These are phyloP conservation scores for Alternaria burnsii DNA, from an alignment of 2,329 filamentous ascomycete species.

Conservation along the genomic window DNA sequence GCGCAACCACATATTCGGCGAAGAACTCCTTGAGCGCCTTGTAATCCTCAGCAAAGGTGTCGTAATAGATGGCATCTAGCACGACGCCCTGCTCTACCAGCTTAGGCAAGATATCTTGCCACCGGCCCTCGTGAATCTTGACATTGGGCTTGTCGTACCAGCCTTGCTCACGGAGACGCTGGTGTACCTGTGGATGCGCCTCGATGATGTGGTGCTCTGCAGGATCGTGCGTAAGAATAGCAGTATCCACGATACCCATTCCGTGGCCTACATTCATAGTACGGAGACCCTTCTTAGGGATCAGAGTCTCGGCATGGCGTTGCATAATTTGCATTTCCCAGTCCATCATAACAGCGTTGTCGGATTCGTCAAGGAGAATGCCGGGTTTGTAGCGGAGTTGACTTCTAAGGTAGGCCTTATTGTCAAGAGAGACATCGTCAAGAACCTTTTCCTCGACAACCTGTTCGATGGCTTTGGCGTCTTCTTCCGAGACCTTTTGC, in stretches of 20 bases:
- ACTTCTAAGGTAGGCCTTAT: constrained; percentile 51
- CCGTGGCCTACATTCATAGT: constrained; percentile 89
- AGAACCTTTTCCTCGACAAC: constrained; percentile 35
- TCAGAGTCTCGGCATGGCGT: constrained; percentile 73
- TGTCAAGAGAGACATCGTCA: constrained; percentile 49
- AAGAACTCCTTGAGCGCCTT: constrained; percentile 50
- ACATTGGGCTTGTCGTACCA: constrained; percentile 71
- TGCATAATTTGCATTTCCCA: constrained; percentile 92
- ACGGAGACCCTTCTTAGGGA: constrained; percentile 68
- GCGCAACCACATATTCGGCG: constrained; percentile 46
- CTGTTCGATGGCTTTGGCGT: constrained; percentile 37
- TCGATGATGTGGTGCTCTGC: constrained; percentile 83
- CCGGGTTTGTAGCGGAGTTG: constrained; percentile 46
- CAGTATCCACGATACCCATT: constrained; percentile 85
- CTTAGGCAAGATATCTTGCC: constrained; percentile 80
- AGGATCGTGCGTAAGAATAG: constrained; percentile 75
- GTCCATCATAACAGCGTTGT: constrained; percentile 92
- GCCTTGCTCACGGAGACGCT: constrained; percentile 71
- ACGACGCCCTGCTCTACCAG: constrained; percentile 73
- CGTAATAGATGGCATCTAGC: constrained; percentile 73
- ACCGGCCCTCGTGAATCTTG: constrained; percentile 73
- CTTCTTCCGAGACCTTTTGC: constrained; percentile 42
- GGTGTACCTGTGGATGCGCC: constrained; percentile 80
- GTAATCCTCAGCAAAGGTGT: constrained; percentile 52
- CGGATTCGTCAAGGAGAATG: constrained; percentile 72